phyloP scores from a whole-genome alignment of 345 rosid species.

The Eucalyptus grandis region DNA sequence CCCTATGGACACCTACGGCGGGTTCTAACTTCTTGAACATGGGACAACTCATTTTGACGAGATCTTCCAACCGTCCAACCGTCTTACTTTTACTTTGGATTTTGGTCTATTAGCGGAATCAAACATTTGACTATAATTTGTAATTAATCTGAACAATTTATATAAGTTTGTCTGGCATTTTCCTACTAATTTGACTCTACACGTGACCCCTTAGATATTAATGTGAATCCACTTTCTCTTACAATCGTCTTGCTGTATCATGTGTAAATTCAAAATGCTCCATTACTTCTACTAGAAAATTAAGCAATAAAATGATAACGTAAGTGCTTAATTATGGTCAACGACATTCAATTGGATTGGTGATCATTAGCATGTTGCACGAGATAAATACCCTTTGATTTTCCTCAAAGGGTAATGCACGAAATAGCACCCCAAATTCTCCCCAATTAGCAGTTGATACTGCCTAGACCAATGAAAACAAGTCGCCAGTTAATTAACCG shows the following conservation, averaged over 20 bases:
- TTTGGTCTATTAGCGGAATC: not conserved
- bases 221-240: too few relatives aligned
- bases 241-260: accelerated
- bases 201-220: accelerated
- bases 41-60: not conserved
- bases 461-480: not conserved
- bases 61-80: not conserved
- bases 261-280: not conserved
- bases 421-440: not conserved
- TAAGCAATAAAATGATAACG: accelerated
- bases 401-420: not conserved
- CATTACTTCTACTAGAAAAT: too few relatives aligned
- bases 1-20: not conserved
- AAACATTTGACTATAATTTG: not conserved
- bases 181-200: not conserved
- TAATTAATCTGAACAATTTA: too few relatives aligned
- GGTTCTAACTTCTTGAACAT: conserved; percentile 5
- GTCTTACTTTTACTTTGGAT: not conserved
- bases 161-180: not conserved
- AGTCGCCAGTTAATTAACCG: not conserved
- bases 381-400: not conserved
- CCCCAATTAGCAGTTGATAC: not conserved
- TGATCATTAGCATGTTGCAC: not conserved
- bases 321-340: not conserved
- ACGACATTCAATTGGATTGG: not conserved